phyloP scores from a whole-genome alignment of 2,329 filamentous ascomycete species.

The Cladosporium sp. region DNA sequence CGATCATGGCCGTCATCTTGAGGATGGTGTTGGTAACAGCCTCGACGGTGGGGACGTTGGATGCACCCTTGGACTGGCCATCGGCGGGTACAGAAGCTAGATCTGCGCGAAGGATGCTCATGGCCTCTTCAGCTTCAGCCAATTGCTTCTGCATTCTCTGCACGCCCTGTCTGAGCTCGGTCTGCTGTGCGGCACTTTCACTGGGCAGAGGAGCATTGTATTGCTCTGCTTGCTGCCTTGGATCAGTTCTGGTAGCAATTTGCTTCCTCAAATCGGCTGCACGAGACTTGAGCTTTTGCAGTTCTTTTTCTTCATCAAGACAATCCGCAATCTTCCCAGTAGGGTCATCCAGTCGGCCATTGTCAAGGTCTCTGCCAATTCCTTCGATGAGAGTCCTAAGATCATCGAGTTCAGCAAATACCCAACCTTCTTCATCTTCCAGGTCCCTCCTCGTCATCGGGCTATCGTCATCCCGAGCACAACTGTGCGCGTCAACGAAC shows the following conservation, averaged over 20 bases:
- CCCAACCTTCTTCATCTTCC: conserved; percentile 55
- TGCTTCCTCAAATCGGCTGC: conserved; percentile 74
- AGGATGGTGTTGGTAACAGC: conserved; percentile 85
- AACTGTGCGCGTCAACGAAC: conserved; percentile 63
- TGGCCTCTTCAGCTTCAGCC: conserved; percentile 71
- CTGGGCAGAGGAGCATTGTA: conserved; percentile 72
- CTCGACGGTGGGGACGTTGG: conserved; percentile 76
- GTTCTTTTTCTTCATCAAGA: conserved; percentile 61
- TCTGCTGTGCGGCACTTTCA: conserved; percentile 79
- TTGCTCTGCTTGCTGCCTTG: conserved; percentile 60
- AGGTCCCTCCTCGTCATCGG: conserved; percentile 55
- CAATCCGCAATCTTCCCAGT: conserved; percentile 65
- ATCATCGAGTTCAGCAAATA: conserved; percentile 69
- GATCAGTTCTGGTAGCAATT: conserved; percentile 66
- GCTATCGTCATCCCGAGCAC: conserved; percentile 41
- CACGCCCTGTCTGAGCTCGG: conserved; percentile 73
- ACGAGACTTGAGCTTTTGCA: conserved; percentile 67
- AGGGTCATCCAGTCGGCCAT: conserved; percentile 64
- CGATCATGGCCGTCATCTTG: conserved; percentile 89
- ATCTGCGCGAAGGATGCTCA: conserved; percentile 74
- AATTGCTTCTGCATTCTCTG: conserved; percentile 70
- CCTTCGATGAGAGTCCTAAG: conserved; percentile 51
- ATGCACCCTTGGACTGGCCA: conserved; percentile 26
- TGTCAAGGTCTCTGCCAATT: conserved; percentile 61
- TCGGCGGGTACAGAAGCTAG: conserved; percentile 53